A percentile compares a stretch with the other conserved stretches of the same genome.
Evolutionary conservation across 805 yeast species (phyloP).

Genomic region (Wickerhamiella azymoides): DNA sequence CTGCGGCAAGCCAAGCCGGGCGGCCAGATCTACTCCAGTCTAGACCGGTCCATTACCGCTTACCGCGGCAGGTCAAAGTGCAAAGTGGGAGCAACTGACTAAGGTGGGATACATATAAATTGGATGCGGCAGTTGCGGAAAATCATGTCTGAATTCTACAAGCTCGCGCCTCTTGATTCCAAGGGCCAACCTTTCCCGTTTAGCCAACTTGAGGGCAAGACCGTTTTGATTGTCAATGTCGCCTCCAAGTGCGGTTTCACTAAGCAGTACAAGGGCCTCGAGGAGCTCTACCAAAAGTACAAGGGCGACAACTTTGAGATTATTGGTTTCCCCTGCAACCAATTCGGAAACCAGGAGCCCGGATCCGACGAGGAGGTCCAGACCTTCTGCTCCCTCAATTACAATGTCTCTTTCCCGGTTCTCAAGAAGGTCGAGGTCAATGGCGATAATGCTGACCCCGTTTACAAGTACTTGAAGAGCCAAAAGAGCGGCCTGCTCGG

Average conservation of each 20-base stretch:
- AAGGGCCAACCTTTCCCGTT: constrained; percentile 48
- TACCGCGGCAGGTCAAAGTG: background rate
- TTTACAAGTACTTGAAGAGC: constrained; percentile 61
- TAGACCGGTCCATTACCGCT: background rate
- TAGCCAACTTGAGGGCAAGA: constrained; percentile 55
- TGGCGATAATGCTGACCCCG: constrained; percentile 68
- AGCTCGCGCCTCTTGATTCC: constrained; percentile 48
- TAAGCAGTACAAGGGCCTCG: constrained; percentile 62
- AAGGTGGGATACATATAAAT: background rate
- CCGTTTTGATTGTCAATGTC: constrained; percentile 70
- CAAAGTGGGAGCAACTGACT: no score
- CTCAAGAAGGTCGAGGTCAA: constrained; percentile 80
- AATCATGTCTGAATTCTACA: constrained; percentile 48
- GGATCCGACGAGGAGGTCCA: constrained; percentile 55
- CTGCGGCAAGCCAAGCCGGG: no score
- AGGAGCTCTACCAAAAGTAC: constrained; percentile 52
- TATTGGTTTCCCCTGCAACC: constrained; percentile 85
- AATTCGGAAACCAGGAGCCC: constrained; percentile 73
- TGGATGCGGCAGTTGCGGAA: background rate
- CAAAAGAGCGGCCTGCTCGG: constrained; percentile 48
- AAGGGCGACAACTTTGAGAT: constrained; percentile 48
- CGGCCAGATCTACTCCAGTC: background rate
- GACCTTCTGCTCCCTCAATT: constrained; percentile 60
- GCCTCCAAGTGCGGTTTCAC: constrained; percentile 78
- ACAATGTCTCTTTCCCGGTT: constrained; percentile 85